phyloP scores from a whole-genome alignment of 192 early-diverging fungal genomes.

The Coemansia sp. region DNA sequence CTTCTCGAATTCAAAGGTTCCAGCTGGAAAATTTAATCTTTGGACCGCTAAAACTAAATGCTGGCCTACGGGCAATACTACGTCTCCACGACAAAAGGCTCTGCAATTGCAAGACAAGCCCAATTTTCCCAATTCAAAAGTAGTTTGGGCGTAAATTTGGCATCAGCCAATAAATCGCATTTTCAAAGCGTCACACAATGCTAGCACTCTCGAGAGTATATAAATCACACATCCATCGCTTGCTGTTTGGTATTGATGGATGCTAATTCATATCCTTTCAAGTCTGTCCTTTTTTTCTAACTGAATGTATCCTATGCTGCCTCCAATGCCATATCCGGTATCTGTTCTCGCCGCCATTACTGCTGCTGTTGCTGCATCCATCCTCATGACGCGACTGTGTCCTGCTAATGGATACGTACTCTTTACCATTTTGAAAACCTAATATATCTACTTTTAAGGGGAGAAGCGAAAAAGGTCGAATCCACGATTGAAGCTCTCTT shows the following conservation, averaged over 20 bases:
- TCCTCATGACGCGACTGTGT: neutral
- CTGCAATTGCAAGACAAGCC: neutral
- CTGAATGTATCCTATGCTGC: no score
- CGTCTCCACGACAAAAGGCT: neutral
- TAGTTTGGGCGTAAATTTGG: neutral
- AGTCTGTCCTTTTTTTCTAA: neutral
- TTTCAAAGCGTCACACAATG: neutral
- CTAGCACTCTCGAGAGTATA: neutral
- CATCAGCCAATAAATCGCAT: neutral
- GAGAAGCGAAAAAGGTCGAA: constrained; percentile 15
- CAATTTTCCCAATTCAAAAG: no score
- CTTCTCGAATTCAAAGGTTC: no score
- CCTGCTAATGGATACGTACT: constrained; percentile 42
- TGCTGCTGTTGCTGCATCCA: neutral
- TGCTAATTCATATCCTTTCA: neutral
- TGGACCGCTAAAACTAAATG: no score
- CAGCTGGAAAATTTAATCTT: no score
- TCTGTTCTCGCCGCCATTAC: no score
- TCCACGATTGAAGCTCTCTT: neutral
- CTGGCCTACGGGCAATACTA: no score
- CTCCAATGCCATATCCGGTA: no score
- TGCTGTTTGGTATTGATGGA: neutral
- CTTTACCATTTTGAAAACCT: constrained; percentile 44
- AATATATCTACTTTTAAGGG: constrained; percentile 10
- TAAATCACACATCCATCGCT: neutral